Evolutionary conservation across 345 rosid genomes (phyloP).

Genomic region (Psidium guajava): DNA sequence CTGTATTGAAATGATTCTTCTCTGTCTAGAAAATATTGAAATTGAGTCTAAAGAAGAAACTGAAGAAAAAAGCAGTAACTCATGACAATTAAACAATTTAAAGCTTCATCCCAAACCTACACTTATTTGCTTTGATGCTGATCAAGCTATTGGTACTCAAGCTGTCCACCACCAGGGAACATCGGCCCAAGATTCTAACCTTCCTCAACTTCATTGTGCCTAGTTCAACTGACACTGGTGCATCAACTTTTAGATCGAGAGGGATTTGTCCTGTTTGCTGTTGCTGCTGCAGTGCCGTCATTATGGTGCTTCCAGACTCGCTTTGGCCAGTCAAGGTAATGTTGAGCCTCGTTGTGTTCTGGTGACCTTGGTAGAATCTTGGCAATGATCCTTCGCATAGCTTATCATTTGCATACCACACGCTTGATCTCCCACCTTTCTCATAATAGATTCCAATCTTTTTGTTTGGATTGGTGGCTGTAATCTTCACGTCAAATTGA

Average conservation of each 20-base stretch:
- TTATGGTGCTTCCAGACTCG: slow-evolving; percentile 46
- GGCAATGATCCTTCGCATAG: slow-evolving; percentile 73
- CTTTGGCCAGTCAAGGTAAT: slow-evolving; percentile 46
- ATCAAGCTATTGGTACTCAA: slow-evolving; percentile 42
- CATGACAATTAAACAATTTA: slow-evolving; percentile 7
- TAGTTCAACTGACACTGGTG: slow-evolving; percentile 60
- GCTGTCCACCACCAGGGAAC: slow-evolving; percentile 66
- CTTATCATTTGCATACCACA: slow-evolving; percentile 53
- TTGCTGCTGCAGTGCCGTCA: slow-evolving; percentile 70
- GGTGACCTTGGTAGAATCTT: slow-evolving; percentile 74
- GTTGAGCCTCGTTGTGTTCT: slow-evolving; percentile 52
- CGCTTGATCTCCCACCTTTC: slow-evolving; percentile 51
- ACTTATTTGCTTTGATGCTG: slow-evolving; percentile 66
- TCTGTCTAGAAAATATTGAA: not conserved
- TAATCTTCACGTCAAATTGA: slow-evolving; percentile 57
- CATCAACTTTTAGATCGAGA: slow-evolving; percentile 51
- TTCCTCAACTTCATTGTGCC: slow-evolving; percentile 63
- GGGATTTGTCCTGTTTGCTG: slow-evolving; percentile 83
- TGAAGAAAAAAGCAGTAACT: not conserved
- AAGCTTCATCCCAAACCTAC: slow-evolving; percentile 54
- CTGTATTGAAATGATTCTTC: not conserved
- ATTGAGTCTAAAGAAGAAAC: not conserved
- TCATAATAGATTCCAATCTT: slow-evolving; percentile 76
- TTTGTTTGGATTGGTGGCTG: slow-evolving; percentile 74
- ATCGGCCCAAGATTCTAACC: slow-evolving; percentile 51